Base-by-base conservation (phyloP, 2,329 filamentous ascomycete genomes). In the Calonectria pseudoreteaudii region DNA sequence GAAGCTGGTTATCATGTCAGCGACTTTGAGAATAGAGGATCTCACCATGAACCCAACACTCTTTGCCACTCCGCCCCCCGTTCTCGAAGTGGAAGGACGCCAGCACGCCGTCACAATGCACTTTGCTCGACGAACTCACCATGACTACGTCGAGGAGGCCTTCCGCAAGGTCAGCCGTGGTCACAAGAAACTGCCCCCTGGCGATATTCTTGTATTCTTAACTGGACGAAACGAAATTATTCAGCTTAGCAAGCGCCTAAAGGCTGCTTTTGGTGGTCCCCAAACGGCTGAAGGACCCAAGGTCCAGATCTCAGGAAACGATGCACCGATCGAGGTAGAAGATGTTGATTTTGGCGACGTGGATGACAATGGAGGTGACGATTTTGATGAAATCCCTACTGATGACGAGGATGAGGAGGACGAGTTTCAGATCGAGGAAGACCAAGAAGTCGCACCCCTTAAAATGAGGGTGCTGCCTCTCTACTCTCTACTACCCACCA, bases 1-100 rank as follows among this genome's bases (percentile, higher is more conserved):
- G 67, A 99, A 98, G 85, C 89, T 99, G 11, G 91, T 99, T 73
- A 98, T 99, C 85, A 99, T 99, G 97, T 98, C 96, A 73, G 97
- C 97, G 53, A 99, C 97, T 2, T 88, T 99, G 41, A 90, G 95
- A 73, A 94, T 98, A 58, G 94, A 95, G 16, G 96, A 98, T 81
- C 94, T 99, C 79, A 95, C 95, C 0, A 91, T 95, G 81, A 98
- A 99, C 81, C 86, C 91, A 11, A 92, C 90, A 20, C 88, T 99
- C 0, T 99, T 99, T 84, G 87, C 92, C 5, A 89, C 87, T 0
- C 90, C 94, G 3, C 97, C 97, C 0, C 96, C 96, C 0, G 90
- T 98, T 1, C 89, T 99, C 1, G 92, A 98, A 82, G 94, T 96
- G 0, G 96, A 98, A 83, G 97, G 97, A 13, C 92, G 97, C 50